Evolutionary conservation across 345 rosid species (phyloP).

Genomic region (Euphorbia tirucalli): DNA sequence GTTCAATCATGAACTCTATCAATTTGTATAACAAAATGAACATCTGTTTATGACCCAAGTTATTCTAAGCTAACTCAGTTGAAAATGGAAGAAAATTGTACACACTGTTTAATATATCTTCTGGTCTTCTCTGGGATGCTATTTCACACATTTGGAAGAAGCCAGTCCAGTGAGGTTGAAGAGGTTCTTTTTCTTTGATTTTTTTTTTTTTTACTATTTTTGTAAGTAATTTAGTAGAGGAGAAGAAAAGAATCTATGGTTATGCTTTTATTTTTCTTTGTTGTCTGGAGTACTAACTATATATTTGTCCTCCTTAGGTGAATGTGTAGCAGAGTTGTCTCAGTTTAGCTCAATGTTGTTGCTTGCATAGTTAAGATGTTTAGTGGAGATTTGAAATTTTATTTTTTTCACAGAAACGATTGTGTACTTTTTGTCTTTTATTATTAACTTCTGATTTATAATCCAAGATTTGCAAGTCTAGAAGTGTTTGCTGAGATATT

Average conservation of each 20-base stretch:
- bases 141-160: too few relatives aligned
- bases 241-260: conserved; percentile 15
- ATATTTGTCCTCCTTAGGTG: too few relatives aligned
- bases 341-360: background rate
- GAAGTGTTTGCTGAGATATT: background rate
- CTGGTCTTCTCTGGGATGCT: too few relatives aligned
- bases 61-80: too few relatives aligned
- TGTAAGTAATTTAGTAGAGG: background rate
- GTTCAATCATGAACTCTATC: too few relatives aligned
- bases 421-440: background rate
- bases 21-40: too few relatives aligned
- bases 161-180: too few relatives aligned
- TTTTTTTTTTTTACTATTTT: background rate
- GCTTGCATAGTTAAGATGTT: background rate
- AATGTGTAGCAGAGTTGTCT: background rate
- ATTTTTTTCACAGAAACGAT: background rate
- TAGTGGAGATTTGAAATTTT: background rate
- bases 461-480: background rate
- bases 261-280: background rate
- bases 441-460: background rate
- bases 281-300: background rate
- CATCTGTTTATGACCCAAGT: too few relatives aligned
- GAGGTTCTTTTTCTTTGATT: background rate
- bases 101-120: too few relatives aligned
- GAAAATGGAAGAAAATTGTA: too few relatives aligned